These are phyloP conservation scores for Gracilariopsis chorda DNA, from an alignment of 23 red algal genomes.

Conservation along the genomic window DNA sequence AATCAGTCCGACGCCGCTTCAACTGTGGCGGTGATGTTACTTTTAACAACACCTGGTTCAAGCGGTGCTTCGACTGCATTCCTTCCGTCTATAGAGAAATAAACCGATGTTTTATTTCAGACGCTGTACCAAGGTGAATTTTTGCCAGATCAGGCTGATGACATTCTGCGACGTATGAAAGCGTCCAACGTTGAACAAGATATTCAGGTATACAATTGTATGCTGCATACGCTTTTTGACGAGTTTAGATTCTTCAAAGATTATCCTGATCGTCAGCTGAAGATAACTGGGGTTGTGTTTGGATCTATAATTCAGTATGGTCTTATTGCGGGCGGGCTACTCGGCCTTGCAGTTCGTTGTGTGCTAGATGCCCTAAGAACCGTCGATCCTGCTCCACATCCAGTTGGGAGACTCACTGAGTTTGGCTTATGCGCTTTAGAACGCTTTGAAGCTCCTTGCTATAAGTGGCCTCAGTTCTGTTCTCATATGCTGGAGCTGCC, in stretches of 20 bases:
- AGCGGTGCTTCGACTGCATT: conserved; percentile 39
- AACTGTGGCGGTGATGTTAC: conserved; percentile 47
- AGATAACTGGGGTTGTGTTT: conserved; percentile 88
- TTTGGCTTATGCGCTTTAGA: conserved; percentile 87
- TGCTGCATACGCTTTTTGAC: conserved; percentile 97
- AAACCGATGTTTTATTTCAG: conserved; percentile 78
- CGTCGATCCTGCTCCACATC: conserved; percentile 45
- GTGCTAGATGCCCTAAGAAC: conserved; percentile 76
- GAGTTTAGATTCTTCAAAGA: conserved; percentile 94
- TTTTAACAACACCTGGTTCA: neutral
- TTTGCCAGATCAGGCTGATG: conserved; percentile 59
- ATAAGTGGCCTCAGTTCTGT: conserved; percentile 86
- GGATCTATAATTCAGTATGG: conserved; percentile 78
- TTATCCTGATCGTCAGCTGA: conserved; percentile 89
- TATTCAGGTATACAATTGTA: conserved; percentile 75
- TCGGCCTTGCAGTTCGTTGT: conserved; percentile 71
- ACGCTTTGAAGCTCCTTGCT: conserved; percentile 50
- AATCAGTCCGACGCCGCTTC: conserved; percentile 21
- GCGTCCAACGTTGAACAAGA: conserved; percentile 51
- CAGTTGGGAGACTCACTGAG: conserved; percentile 60
- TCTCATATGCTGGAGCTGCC: conserved; percentile 64
- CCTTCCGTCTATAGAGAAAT: conserved; percentile 71
- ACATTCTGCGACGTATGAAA: conserved; percentile 51
- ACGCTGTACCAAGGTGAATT: conserved; percentile 62
- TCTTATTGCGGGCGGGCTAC: conserved; percentile 53